Evolutionary conservation across 139 green algal genomes (phyloP), one percentile per base, ranked within the genome.

Genomic region (Coelastrella sp.): DNA sequence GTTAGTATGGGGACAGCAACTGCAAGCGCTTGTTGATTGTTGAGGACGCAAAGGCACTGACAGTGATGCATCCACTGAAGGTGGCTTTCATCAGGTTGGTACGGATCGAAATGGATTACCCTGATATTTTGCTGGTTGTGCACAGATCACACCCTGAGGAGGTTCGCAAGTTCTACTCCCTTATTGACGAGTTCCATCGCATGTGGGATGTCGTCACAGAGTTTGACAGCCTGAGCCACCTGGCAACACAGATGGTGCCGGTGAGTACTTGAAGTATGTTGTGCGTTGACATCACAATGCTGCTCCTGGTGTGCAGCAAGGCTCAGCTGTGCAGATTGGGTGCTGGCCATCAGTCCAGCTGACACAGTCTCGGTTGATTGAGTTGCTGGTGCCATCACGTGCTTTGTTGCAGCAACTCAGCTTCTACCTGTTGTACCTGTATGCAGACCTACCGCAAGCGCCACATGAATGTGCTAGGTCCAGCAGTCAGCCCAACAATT

Each of bases 151-250:
- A 95, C 89, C 92, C 93, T 1, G 93, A 94, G 73, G 93, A 95
- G 87, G 79, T 95, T 60, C 90, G 92, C 84, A 94, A 93, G 88
- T 94, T 95, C 80, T 95, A 95, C 61, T 24, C n/a, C 10, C 92
- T 93, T 58, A 92, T 93, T 15, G 92, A 95, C 12, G 92, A 95
- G 90, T 94, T 94, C 78, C 93, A 95, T 78, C 91, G 91, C 85
- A 94, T 95, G 91, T 92, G 91, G 14, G 93, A 95, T 25, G 93
- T 91, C 17, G 93, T 95, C 17, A 95, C 93, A 4, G 93, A 95
- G 92, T 95, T 95, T 89, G 91, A 93, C 63, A 90, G 65, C 60
- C 90, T 95, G 35, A 91, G 73, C 49, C 63, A 89, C 73, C 87
- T 95, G 15, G 93, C 93, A 4, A 82, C 89, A 7, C 89, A 95